Evolutionary conservation across 805 yeast genomes (phyloP), one percentile per base, ranked within the genome.

Genomic region (Candida glaebosa): DNA sequence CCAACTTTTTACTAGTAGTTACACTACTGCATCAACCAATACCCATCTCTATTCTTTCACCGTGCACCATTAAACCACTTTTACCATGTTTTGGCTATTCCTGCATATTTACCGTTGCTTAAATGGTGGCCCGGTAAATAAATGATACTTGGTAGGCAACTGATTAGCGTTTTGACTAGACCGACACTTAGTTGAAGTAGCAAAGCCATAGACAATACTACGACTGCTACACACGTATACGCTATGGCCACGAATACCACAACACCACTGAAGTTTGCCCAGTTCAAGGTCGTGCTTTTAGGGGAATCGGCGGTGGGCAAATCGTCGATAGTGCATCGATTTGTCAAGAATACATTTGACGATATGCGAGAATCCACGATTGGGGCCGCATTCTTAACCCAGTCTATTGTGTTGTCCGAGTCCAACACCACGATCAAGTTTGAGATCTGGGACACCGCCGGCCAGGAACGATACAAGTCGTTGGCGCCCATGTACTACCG

Each of bases 391-490:
- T 85, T 84, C 58, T 67, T 83, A 39, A 83, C 91, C 1, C 89
- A 82, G 55, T 70, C 81, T 2, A 76, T 84, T 35, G 73, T 76
- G 15, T 55, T 79, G n/a, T 77, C 76, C 40, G 77, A 68, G 26
- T 51, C 57, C 24, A 74, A 78, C 12, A 63, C 69, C 37, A 78
- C 80, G 1, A 75, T 84, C 33, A 83, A 84, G 57, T 72, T 81
- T 51, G 87, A 82, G 53, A 81, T 82, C 36, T 82, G 91, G 95
- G 98, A 91, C 58, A 91, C 98, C 7, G 98, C 98, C 0, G 98
- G 99, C 17, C 99, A 68, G 49, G 73, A 68, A 41, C 51, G 73
- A 10, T 68, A 68, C 51, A 62, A 65, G 40, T 38, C 41, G 17
- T 57, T 69, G 26, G 69, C 75, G 2, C 75, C 75, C 2, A 69